Conservation (phyloP, 768 basidiomycete species). For the Lentinula aciculospora region DNA sequence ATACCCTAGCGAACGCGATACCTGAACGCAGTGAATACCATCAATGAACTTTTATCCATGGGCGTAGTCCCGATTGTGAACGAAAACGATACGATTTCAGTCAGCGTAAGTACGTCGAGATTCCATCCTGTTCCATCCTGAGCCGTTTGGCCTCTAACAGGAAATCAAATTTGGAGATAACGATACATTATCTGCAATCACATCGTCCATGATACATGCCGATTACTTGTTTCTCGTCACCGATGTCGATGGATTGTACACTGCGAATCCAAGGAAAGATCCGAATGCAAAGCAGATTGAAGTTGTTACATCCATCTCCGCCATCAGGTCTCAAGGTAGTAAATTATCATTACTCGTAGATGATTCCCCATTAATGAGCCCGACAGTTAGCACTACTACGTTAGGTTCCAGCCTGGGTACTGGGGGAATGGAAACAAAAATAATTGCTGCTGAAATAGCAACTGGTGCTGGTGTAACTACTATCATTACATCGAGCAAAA, state of each 20-base stretch:
- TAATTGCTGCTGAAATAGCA: conserved; percentile 97
- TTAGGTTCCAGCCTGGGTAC: conserved; percentile 92
- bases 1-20: conserved; percentile 81
- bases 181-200: conserved; percentile 95
- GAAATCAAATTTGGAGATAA: conserved; percentile 99
- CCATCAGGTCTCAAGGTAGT: conserved; percentile 75
- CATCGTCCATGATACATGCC: conserved; percentile 95
- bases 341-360: conserved; percentile 8
- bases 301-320: conserved; percentile 76
- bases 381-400: conserved; percentile 83
- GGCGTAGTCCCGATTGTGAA: conserved; percentile 98
- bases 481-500: conserved; percentile 80
- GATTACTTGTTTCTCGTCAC: conserved; percentile 96
- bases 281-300: conserved; percentile 75
- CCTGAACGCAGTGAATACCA: conserved; percentile 93
- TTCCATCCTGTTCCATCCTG: not conserved
- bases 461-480: conserved; percentile 93
- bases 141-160: conserved; percentile 29
- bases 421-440: conserved; percentile 98
- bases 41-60: conserved; percentile 87
- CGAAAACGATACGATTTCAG: conserved; percentile 98
- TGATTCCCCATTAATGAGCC: not conserved
- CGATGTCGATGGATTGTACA: conserved; percentile 95
- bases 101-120: conserved; percentile 62
- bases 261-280: conserved; percentile 91